Conservation (phyloP, 208 protist species). For the Leishmania guyanensis region DNA sequence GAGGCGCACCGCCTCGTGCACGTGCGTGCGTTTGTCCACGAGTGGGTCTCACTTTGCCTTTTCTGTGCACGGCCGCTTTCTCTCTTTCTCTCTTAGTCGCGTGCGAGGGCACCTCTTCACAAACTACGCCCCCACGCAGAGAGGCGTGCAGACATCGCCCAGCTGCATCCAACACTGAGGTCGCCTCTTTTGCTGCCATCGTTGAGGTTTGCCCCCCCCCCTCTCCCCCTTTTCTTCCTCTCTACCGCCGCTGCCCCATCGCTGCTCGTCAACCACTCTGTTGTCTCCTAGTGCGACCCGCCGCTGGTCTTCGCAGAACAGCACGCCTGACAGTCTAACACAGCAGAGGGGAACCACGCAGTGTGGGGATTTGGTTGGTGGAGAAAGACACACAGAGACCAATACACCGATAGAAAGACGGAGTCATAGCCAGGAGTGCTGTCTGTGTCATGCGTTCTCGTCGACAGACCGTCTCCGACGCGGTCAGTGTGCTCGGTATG, state of each 20-base stretch:
- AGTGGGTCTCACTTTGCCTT: not conserved
- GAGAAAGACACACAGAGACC: not conserved
- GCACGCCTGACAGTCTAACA: not conserved
- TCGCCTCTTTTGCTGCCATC: not conserved
- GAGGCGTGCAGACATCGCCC: not conserved
- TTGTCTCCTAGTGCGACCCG: not conserved
- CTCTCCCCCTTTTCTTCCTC: not conserved
- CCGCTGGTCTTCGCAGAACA: not conserved
- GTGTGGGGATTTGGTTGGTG: not conserved
- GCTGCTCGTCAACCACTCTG: not conserved
- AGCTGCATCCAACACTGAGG: not conserved
- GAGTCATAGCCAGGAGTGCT: not conserved
- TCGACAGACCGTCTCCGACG: constrained; percentile 22
- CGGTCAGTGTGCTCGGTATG: constrained; percentile 46
- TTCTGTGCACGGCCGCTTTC: no score
- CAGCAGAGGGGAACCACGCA: not conserved
- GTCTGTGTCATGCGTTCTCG: constrained; percentile 33
- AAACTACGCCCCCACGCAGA: no score
- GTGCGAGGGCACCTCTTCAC: not conserved
- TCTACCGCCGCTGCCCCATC: not conserved
- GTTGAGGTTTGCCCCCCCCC: not conserved
- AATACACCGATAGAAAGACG: not conserved
- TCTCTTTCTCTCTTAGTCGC: not conserved
- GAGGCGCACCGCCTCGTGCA: not conserved
- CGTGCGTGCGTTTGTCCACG: not conserved